Evolutionary conservation across 164 flowering plant species (phyloP).

Genomic region (Taxillus chinensis): DNA sequence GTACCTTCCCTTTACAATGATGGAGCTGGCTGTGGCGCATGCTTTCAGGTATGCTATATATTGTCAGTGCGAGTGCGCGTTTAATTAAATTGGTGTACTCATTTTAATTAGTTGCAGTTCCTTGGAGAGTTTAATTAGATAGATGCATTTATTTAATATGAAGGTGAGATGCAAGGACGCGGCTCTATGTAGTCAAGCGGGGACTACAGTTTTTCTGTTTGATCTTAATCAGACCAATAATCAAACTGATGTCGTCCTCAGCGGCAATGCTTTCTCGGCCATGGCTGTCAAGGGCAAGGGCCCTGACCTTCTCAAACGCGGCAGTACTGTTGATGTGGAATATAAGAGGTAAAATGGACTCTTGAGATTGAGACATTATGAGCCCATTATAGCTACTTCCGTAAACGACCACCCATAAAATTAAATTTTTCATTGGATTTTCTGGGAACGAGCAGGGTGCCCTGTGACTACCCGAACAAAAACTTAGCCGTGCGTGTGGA

Average conservation of each 20-base stretch:
- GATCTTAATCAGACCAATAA: neutral
- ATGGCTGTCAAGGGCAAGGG: neutral
- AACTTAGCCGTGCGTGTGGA: conserved; percentile 69
- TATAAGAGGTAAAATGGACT: neutral
- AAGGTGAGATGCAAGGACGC: neutral
- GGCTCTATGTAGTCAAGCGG: neutral
- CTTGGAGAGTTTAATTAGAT: too few species aligned
- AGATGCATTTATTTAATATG: neutral
- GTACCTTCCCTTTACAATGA: conserved; percentile 49
- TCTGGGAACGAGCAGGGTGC: conserved; percentile 35
- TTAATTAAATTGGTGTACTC: too few species aligned
- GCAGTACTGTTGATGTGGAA: neutral
- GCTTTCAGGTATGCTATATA: conserved; percentile 46
- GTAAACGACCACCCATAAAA: too few species aligned
- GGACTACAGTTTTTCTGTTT: neutral
- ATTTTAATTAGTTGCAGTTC: too few species aligned
- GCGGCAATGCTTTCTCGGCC: neutral
- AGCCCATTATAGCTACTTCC: too few species aligned
- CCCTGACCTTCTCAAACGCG: neutral
- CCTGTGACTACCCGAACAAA: conserved; percentile 61
- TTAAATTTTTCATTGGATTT: too few species aligned
- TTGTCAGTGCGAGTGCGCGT: neutral
- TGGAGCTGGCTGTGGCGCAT: conserved; percentile 91
- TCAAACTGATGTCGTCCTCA: neutral
- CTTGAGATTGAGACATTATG: too few species aligned